These are phyloP conservation scores for Berberis thunbergii DNA, from an alignment of 164 flowering plant genomes.

Conservation along the genomic window DNA sequence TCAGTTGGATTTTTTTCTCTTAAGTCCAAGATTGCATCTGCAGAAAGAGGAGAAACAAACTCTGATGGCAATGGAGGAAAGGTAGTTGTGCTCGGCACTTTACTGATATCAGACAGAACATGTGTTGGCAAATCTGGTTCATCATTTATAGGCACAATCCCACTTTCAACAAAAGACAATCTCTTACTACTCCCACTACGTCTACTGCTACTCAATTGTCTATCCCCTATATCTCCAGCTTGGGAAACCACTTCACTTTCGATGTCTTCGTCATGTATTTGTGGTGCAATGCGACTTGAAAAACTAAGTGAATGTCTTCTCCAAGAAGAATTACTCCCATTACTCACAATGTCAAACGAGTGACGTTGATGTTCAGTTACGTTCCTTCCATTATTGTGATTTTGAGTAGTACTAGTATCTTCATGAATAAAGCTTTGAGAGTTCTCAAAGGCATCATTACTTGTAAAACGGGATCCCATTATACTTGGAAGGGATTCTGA, in stretches of 20 bases:
- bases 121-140: slow-evolving; percentile 14
- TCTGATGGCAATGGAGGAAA: too few relatives aligned
- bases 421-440: too few relatives aligned
- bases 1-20: slow-evolving; percentile 10
- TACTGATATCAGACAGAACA: neutral
- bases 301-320: slow-evolving; percentile 30
- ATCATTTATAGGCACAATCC: slow-evolving; percentile 22
- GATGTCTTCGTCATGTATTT: slow-evolving; percentile 17
- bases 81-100: slow-evolving; percentile 1
- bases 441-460: too few relatives aligned
- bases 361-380: neutral
- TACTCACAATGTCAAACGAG: neutral
- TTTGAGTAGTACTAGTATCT: too few relatives aligned
- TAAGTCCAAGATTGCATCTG: slow-evolving; percentile 12
- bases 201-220: slow-evolving; percentile 41
- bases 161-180: slow-evolving; percentile 25
- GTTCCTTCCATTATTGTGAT: too few relatives aligned
- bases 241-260: slow-evolving; percentile 54
- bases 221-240: slow-evolving; percentile 79
- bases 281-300: slow-evolving; percentile 11
- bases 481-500: too few relatives aligned
- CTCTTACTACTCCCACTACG: slow-evolving; percentile 28
- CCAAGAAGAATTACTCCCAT: slow-evolving; percentile 5
- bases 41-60: slow-evolving; percentile 15
- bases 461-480: too few relatives aligned